Evolutionary conservation across 208 protist genomes (phyloP).

Genomic region (Leishmania lainsoni): DNA sequence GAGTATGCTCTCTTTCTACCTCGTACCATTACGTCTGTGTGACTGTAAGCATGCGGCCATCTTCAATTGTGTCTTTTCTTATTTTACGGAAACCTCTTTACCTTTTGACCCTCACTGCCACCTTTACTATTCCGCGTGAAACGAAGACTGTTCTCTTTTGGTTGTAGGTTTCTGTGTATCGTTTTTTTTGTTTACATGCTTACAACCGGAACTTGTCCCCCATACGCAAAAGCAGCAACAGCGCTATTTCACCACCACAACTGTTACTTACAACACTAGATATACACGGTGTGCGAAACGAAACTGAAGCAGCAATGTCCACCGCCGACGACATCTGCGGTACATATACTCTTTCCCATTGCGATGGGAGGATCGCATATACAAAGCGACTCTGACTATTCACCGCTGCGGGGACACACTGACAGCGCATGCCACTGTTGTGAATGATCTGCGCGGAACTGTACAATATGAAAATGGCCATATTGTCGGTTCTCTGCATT

Average conservation of each 20-base stretch:
- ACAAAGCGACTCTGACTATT: slow-evolving; percentile 40
- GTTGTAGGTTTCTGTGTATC: not conserved
- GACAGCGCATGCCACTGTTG: slow-evolving; percentile 37
- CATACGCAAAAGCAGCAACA: not conserved
- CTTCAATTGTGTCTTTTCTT: not conserved
- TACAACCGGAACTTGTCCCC: too few relatives aligned
- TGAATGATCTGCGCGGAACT: slow-evolving; percentile 52
- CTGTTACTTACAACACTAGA: not conserved
- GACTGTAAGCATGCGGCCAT: not conserved
- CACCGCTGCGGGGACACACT: slow-evolving; percentile 35
- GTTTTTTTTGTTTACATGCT: not conserved
- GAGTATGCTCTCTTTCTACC: not conserved
- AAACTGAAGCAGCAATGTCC: slow-evolving; percentile 15
- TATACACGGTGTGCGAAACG: not conserved
- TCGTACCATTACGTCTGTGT: not conserved
- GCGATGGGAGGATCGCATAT: slow-evolving; percentile 38
- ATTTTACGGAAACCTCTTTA: not conserved
- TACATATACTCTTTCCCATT: slow-evolving; percentile 51
- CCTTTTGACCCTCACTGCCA: too few relatives aligned
- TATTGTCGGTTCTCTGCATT: slow-evolving; percentile 45
- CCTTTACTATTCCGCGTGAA: not conserved
- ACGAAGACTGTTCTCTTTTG: not conserved
- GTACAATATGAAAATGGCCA: slow-evolving; percentile 35
- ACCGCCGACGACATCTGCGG: slow-evolving; percentile 57
- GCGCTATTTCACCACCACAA: not conserved